Percentiles rank a stretch among this genome's conserved stretches.
These are phyloP conservation scores for Pythium phragmiticola DNA, from an alignment of 352 stramenopile species.

Conservation along the genomic window DNA sequence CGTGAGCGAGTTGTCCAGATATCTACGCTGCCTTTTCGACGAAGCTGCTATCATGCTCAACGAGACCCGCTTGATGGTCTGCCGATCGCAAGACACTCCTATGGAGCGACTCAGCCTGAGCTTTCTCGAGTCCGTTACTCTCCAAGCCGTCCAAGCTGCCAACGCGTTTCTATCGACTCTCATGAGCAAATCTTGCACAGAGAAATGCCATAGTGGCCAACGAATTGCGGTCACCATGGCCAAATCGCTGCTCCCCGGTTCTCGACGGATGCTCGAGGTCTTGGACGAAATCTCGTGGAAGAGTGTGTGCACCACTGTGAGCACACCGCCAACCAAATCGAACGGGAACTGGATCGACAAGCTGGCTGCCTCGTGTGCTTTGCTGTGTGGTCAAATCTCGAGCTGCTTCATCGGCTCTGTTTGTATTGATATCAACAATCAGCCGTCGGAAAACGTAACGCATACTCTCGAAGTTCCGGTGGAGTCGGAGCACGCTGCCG, in stretches of 20 bases:
- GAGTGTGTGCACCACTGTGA: neutral
- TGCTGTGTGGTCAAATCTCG: constrained; percentile 48
- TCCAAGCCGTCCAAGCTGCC: neutral
- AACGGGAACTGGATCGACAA: constrained; percentile 44
- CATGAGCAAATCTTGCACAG: neutral
- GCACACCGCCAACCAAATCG: neutral
- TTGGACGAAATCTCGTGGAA: constrained; percentile 10
- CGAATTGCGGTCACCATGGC: neutral
- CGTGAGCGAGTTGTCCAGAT: neutral
- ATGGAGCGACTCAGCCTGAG: neutral
- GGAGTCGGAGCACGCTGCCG: neutral
- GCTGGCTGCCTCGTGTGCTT: constrained; percentile 41
- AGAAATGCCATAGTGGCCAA: neutral
- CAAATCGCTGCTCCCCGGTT: neutral
- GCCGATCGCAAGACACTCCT: neutral
- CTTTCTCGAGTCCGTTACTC: neutral
- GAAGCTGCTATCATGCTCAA: neutral
- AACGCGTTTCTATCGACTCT: neutral
- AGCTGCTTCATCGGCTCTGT: neutral
- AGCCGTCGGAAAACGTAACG: neutral
- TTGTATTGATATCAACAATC: neutral
- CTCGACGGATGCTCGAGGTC: neutral
- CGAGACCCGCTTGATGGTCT: neutral
- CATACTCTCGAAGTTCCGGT: neutral
- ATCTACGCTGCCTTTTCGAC: neutral